phyloP scores from a whole-genome alignment of 768 basidiomycete genomes.

The Rhizopogon rudus region DNA sequence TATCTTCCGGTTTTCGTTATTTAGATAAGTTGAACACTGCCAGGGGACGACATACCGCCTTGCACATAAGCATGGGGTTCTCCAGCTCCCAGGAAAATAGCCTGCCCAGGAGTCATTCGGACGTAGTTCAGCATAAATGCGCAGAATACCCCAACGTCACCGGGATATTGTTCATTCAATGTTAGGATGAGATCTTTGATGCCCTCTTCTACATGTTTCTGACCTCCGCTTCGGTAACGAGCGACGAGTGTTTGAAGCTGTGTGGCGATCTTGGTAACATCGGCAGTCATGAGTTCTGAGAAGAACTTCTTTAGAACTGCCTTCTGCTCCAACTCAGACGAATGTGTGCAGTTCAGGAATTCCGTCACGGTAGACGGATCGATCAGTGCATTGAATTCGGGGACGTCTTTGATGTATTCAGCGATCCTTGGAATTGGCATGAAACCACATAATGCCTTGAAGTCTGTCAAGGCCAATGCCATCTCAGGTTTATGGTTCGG shows the following conservation, averaged over 20 bases:
- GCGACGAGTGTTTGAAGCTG: slow-evolving; percentile 54
- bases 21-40: neutral
- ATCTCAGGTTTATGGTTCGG: slow-evolving; percentile 98
- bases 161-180: slow-evolving; percentile 75
- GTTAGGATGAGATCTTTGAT: slow-evolving; percentile 58
- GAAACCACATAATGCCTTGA: slow-evolving; percentile 91
- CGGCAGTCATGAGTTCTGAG: slow-evolving; percentile 79
- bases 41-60: slow-evolving; percentile 57
- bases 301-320: slow-evolving; percentile 72
- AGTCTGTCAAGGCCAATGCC: slow-evolving; percentile 93
- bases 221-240: slow-evolving; percentile 51
- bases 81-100: slow-evolving; percentile 92
- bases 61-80: slow-evolving; percentile 96
- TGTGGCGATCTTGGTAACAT: slow-evolving; percentile 41
- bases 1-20: slow-evolving; percentile 49
- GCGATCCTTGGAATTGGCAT: slow-evolving; percentile 74
- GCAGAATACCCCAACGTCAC: slow-evolving; percentile 92
- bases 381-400: slow-evolving; percentile 75
- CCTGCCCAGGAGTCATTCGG: slow-evolving; percentile 73
- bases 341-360: slow-evolving; percentile 38
- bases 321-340: slow-evolving; percentile 44
- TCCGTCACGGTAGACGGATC: slow-evolving; percentile 44
- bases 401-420: slow-evolving; percentile 55
- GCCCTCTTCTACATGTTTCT: slow-evolving; percentile 37
- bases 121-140: slow-evolving; percentile 87